These are phyloP conservation scores for Fagus crenata DNA, from an alignment of 306 rosid genomes.

Conservation along the genomic window DNA sequence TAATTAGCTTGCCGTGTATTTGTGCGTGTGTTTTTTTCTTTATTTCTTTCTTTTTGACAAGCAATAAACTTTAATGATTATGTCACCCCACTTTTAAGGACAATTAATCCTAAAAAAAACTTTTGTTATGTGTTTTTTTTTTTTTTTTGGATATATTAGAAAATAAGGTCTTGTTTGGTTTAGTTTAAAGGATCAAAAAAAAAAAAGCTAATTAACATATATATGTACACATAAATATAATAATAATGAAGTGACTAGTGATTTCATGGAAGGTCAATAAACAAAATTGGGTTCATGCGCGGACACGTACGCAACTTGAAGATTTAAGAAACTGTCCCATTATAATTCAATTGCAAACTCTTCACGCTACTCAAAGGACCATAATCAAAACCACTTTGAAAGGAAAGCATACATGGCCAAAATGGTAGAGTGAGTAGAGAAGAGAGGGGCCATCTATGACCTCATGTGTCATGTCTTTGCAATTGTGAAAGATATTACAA, in stretches of 20 bases:
- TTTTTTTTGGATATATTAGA: not conserved
- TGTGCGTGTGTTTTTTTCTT: no score
- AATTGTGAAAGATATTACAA: not conserved
- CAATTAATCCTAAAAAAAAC: no score
- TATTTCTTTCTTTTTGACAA: no score
- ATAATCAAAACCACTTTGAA: constrained; percentile 15
- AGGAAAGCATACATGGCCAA: constrained; percentile 18
- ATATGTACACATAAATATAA: not conserved
- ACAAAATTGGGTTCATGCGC: not conserved
- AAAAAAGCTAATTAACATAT: not conserved
- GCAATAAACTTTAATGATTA: no score
- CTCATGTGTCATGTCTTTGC: not conserved
- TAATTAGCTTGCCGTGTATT: no score
- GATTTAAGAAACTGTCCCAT: no score
- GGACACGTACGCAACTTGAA: not conserved
- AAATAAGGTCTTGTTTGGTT: not conserved
- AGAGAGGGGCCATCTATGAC: constrained; percentile 2
- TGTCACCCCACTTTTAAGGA: no score
- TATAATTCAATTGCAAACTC: not conserved
- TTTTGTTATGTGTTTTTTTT: not conserved
- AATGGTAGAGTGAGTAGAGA: not conserved
- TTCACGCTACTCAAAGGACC: constrained; percentile 19
- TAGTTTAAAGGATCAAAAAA: not conserved
- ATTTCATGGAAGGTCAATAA: constrained; percentile 50
- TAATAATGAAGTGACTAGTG: constrained; percentile 10